Evolutionary conservation across 208 protist species (phyloP).

Genomic region (Leishmania turanica): DNA sequence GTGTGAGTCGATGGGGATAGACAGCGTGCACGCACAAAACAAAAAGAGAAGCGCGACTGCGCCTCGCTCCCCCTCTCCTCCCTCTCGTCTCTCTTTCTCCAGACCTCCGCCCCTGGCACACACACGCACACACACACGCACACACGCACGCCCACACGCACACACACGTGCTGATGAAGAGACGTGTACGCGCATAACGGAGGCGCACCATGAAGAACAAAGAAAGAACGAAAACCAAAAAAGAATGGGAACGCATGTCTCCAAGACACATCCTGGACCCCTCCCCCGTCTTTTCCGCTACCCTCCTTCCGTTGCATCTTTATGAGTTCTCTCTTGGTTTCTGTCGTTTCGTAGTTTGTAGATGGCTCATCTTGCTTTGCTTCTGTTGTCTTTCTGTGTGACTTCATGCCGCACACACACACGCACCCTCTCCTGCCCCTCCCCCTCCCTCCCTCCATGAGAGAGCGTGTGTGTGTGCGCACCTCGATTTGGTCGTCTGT

Average conservation of each 20-base stretch:
- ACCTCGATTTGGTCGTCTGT: background rate
- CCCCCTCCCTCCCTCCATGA: background rate
- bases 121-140: background rate
- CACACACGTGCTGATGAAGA: background rate
- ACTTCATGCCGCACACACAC: background rate
- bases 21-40: background rate
- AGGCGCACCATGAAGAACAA: background rate
- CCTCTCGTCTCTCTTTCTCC: background rate
- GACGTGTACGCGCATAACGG: background rate
- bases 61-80: too few species aligned
- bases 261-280: background rate
- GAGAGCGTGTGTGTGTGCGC: background rate
- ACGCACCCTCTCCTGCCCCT: background rate
- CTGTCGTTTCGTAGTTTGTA: background rate
- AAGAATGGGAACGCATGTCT: background rate
- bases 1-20: background rate
- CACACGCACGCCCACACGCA: too few species aligned
- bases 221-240: background rate
- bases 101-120: too few species aligned
- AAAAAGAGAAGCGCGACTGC: background rate
- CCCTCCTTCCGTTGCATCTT: background rate
- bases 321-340: background rate
- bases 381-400: background rate
- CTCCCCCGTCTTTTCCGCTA: background rate
- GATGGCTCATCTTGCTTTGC: background rate